Evolutionary conservation across 2,329 filamentous ascomycete genomes (phyloP).

Genomic region (Colletotrichum abscissum): DNA sequence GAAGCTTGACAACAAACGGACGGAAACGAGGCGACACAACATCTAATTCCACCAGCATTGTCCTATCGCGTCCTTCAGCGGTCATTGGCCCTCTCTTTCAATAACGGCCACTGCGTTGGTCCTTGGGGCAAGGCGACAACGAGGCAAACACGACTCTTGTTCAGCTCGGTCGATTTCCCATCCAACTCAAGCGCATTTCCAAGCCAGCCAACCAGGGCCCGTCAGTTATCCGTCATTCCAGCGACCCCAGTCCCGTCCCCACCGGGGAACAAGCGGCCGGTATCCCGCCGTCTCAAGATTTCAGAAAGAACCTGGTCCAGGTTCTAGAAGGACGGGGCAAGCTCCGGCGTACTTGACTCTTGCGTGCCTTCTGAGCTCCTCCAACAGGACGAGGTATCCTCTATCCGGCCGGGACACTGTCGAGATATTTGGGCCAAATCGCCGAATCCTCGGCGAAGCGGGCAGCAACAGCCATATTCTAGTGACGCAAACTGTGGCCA

Average conservation of each 20-base stretch:
- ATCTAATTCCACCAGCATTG: background rate
- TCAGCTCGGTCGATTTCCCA: background rate
- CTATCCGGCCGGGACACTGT: background rate
- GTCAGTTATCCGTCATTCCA: slow-evolving; percentile 28
- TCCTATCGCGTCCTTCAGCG: background rate
- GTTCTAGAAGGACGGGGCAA: slow-evolving; percentile 32
- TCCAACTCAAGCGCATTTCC: background rate
- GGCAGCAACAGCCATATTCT: background rate
- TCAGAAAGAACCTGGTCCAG: slow-evolving; percentile 27
- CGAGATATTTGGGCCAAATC: background rate
- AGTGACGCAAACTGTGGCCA: background rate
- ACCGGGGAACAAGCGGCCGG: slow-evolving; percentile 32
- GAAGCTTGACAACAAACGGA: background rate
- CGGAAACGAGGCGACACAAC: background rate
- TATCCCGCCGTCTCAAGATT: slow-evolving; percentile 34
- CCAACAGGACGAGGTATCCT: slow-evolving; percentile 1
- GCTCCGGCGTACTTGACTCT: slow-evolving; percentile 8
- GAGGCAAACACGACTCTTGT: slow-evolving; percentile 9
- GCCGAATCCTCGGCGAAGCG: background rate
- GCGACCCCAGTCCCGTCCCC: slow-evolving; percentile 23
- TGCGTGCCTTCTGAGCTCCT: background rate
- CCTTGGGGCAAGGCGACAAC: background rate
- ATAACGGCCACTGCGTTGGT: background rate
- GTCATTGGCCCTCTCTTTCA: background rate
- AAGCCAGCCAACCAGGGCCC: slow-evolving; percentile 4